phyloP scores from a whole-genome alignment of 768 basidiomycete species.

The Russula ochroleuca region DNA sequence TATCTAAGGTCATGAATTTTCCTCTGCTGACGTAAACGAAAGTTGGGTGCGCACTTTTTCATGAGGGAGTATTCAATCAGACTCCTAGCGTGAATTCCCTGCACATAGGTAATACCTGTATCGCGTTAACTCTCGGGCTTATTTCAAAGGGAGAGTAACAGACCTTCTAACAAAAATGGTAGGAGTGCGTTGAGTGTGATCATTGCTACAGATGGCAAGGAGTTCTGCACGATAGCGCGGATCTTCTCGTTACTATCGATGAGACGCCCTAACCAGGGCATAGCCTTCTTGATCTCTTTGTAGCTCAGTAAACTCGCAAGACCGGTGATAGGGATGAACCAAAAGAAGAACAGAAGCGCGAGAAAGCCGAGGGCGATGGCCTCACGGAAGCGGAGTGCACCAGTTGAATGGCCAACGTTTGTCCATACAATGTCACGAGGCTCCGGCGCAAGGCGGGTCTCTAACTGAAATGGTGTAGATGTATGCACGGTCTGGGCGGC shows the following conservation, averaged over 20 bases:
- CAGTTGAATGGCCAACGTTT: constrained; percentile 68
- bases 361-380: constrained; percentile 66
- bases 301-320: constrained; percentile 87
- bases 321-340: constrained; percentile 86
- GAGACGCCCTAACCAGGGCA: constrained; percentile 82
- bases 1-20: constrained; percentile 53
- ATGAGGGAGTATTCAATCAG: constrained; percentile 91
- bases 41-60: constrained; percentile 62
- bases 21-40: constrained; percentile 10
- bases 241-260: constrained; percentile 80
- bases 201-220: constrained; percentile 86
- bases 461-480: constrained; percentile 57
- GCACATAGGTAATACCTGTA: constrained; percentile 73
- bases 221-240: constrained; percentile 89
- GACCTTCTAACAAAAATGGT: constrained; percentile 87
- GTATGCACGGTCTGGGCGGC: constrained; percentile 82
- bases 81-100: constrained; percentile 85
- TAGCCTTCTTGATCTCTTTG: constrained; percentile 83
- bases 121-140: constrained; percentile 7
- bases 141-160: neutral
- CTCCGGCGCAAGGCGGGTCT: constrained; percentile 80
- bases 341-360: constrained; percentile 76
- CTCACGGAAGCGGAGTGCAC: constrained; percentile 60
- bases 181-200: constrained; percentile 84
- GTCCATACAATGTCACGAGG: constrained; percentile 96